Percentiles rank a stretch among this genome's conserved stretches.
phyloP scores from a whole-genome alignment of 1,139 yeast genomes.

The Candida sp. region DNA sequence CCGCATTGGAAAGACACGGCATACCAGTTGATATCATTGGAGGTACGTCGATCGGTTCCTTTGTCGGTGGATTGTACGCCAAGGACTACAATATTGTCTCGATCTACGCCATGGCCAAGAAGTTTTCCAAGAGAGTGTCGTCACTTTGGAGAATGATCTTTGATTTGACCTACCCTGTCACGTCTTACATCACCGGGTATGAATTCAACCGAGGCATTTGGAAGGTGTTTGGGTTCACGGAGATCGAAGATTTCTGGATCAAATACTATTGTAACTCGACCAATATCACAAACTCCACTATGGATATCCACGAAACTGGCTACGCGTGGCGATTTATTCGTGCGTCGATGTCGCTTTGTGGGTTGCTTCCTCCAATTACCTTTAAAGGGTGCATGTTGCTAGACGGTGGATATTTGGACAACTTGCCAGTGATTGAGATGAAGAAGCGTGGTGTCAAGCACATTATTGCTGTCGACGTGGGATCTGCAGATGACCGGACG shows the following conservation, averaged over 20 bases:
- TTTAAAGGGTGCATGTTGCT: conserved; percentile 91
- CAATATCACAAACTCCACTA: conserved; percentile 93
- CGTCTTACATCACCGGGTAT: conserved; percentile 96
- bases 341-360: conserved; percentile 97
- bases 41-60: conserved; percentile 96
- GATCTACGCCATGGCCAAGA: conserved; percentile 87
- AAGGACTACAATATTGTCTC: conserved; percentile 91
- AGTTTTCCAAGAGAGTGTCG: conserved; percentile 81
- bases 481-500: conserved; percentile 90
- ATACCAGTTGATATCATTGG: conserved; percentile 95
- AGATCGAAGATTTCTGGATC: conserved; percentile 97
- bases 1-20: conserved; percentile 91
- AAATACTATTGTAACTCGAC: conserved; percentile 90
- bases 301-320: conserved; percentile 94
- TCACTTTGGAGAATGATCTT: conserved; percentile 85
- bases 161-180: conserved; percentile 91
- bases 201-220: conserved; percentile 97
- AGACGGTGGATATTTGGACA: conserved; percentile 97
- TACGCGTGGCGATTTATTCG: conserved; percentile 96
- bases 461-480: conserved; percentile 97
- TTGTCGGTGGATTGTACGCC: conserved; percentile 95
- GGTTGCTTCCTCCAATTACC: conserved; percentile 87
- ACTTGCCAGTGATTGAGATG: conserved; percentile 93
- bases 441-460: conserved; percentile 84
- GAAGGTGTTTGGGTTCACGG: conserved; percentile 91